A percentile compares a stretch with the other conserved stretches of the same genome.
These are phyloP conservation scores for Bombardia bombarda DNA, from an alignment of 495 filamentous ascomycete genomes.

Conservation along the genomic window DNA sequence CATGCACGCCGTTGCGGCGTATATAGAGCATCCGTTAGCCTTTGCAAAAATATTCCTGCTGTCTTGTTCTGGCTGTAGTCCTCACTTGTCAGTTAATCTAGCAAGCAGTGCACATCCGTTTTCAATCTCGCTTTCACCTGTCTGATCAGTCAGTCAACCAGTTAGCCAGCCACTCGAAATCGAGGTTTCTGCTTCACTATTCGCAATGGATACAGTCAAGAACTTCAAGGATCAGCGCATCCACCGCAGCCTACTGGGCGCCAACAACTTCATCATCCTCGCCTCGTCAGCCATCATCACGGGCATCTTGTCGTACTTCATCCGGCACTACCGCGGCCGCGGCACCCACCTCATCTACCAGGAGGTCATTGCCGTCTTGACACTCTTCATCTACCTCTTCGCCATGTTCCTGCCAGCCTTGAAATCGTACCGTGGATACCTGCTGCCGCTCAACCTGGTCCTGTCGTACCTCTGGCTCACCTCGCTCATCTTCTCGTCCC, in stretches of 20 bases:
- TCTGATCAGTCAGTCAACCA: too few species aligned
- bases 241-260: constrained; percentile 8
- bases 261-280: constrained; percentile 18
- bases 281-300: constrained; percentile 19
- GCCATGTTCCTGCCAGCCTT: constrained; percentile 14
- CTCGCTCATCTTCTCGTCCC: constrained; percentile 20
- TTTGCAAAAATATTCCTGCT: too few species aligned
- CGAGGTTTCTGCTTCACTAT: neutral
- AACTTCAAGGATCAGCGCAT: constrained; percentile 8
- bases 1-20: too few species aligned
- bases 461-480: constrained; percentile 29
- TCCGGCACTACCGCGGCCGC: constrained; percentile 11
- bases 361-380: constrained; percentile 20
- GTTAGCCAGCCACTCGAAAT: too few species aligned
- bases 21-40: too few species aligned
- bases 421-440: constrained; percentile 22
- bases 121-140: too few species aligned
- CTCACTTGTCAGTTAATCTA: too few species aligned
- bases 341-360: constrained; percentile 14
- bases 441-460: constrained; percentile 18
- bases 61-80: too few species aligned
- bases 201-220: constrained; percentile 8
- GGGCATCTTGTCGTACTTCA: constrained; percentile 17
- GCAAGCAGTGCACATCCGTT: too few species aligned
- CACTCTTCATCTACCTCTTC: constrained; percentile 18